These are phyloP conservation scores for Aspergillus indologenus DNA, from an alignment of 495 filamentous ascomycete species.

Conservation along the genomic window DNA sequence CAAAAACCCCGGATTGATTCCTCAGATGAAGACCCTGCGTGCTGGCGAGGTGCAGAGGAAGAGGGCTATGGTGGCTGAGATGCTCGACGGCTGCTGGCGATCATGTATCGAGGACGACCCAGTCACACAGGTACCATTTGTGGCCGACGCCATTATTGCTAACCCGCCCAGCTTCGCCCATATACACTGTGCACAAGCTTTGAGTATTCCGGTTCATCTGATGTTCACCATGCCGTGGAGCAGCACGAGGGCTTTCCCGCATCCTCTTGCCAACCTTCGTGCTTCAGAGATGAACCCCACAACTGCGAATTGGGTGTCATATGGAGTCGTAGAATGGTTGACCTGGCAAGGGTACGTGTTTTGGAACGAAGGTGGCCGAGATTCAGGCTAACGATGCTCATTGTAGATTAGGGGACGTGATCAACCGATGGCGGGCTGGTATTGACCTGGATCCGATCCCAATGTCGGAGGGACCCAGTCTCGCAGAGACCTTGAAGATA, in stretches of 20 bases:
- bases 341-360: slow-evolving; percentile 61
- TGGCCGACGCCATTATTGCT: slow-evolving; percentile 65
- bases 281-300: slow-evolving; percentile 41
- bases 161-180: slow-evolving; percentile 68
- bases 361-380: background rate
- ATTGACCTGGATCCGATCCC: slow-evolving; percentile 53
- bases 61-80: slow-evolving; percentile 52
- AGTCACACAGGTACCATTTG: slow-evolving; percentile 54
- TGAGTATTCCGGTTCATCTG: slow-evolving; percentile 61
- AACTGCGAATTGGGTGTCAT: slow-evolving; percentile 56
- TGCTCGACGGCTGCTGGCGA: slow-evolving; percentile 61
- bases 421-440: slow-evolving; percentile 53
- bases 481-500: slow-evolving; percentile 46
- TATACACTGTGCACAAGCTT: slow-evolving; percentile 59
- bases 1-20: slow-evolving; percentile 52
- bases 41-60: slow-evolving; percentile 46
- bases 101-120: slow-evolving; percentile 57
- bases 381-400: slow-evolving; percentile 15
- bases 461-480: slow-evolving; percentile 30
- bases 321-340: slow-evolving; percentile 60
- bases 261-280: slow-evolving; percentile 55
- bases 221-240: slow-evolving; percentile 67
- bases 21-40: slow-evolving; percentile 42
- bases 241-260: slow-evolving; percentile 52
- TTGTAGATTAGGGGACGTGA: slow-evolving; percentile 55